phyloP scores from a whole-genome alignment of 768 basidiomycete species.

The Obba rivulosa region DNA sequence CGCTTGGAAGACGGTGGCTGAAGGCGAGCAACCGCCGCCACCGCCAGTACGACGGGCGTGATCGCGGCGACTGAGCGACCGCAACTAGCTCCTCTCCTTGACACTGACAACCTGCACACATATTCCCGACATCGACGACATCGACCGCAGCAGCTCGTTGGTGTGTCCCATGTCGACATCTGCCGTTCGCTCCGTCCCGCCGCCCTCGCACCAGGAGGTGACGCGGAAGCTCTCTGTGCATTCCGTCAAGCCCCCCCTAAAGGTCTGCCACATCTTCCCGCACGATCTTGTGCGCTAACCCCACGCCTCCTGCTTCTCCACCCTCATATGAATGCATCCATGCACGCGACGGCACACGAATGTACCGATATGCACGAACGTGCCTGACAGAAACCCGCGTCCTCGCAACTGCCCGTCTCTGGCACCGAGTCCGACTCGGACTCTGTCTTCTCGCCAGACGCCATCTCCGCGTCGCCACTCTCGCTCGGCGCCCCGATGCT shows the following conservation, averaged over 20 bases:
- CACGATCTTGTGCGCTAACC: no score
- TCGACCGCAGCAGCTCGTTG: conserved; percentile 3
- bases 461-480: conserved; percentile 32
- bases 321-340: neutral
- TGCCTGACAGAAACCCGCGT: conserved; percentile 24
- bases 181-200: conserved; percentile 34
- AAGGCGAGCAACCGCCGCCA: no score
- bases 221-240: conserved; percentile 80
- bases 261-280: conserved; percentile 15
- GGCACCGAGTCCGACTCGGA: conserved; percentile 88
- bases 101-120: conserved; percentile 7
- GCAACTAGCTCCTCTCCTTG: neutral
- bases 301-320: conserved; percentile 3
- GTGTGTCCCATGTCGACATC: conserved; percentile 18
- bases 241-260: conserved; percentile 46
- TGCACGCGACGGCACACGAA: no score
- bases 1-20: no score
- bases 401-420: conserved; percentile 40
- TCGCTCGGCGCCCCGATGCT: conserved; percentile 17
- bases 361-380: neutral
- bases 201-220: conserved; percentile 84
- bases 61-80: conserved; percentile 10
- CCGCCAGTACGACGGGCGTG: conserved; percentile 5
- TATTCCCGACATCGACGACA: neutral
- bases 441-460: conserved; percentile 55